Evolutionary conservation across 192 early-diverging fungal genomes (phyloP).

Genomic region (Backusella tuberculispora): DNA sequence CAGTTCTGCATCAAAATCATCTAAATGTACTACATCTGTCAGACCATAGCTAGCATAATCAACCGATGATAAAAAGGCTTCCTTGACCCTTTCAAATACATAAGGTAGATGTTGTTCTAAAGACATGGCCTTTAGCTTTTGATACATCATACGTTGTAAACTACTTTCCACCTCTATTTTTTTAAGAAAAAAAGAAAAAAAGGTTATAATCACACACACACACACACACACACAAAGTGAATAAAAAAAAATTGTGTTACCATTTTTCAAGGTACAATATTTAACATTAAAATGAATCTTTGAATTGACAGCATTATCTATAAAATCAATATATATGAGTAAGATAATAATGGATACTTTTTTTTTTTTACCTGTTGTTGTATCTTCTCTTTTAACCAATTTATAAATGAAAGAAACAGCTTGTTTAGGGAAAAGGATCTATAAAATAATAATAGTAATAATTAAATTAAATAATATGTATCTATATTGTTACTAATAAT

Average conservation of each 20-base stretch:
- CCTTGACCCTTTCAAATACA: slow-evolving; percentile 49
- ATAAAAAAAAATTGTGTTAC: slow-evolving; percentile 43
- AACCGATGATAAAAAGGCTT: slow-evolving; percentile 51
- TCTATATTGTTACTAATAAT: background rate
- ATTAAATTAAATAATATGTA: background rate
- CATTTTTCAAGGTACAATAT: slow-evolving; percentile 52
- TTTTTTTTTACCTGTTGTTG: slow-evolving; percentile 41
- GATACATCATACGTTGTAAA: slow-evolving; percentile 44
- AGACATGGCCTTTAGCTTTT: slow-evolving; percentile 45
- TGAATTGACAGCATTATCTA: slow-evolving; percentile 26
- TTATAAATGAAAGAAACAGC: slow-evolving; percentile 61
- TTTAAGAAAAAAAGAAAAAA: background rate
- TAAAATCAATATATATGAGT: background rate
- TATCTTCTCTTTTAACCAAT: slow-evolving; percentile 43
- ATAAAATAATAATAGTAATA: background rate
- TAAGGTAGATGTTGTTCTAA: slow-evolving; percentile 54
- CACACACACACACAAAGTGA: background rate
- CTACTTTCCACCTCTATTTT: slow-evolving; percentile 54
- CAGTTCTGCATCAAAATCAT: slow-evolving; percentile 51
- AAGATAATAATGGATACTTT: background rate
- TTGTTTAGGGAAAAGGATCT: slow-evolving; percentile 61
- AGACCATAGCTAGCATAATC: slow-evolving; percentile 66
- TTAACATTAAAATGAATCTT: slow-evolving; percentile 58
- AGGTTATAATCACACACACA: background rate
- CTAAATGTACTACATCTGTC: slow-evolving; percentile 57